Evolutionary conservation across 257 asterid species (phyloP).

Genomic region (Nicotiana undulata): DNA sequence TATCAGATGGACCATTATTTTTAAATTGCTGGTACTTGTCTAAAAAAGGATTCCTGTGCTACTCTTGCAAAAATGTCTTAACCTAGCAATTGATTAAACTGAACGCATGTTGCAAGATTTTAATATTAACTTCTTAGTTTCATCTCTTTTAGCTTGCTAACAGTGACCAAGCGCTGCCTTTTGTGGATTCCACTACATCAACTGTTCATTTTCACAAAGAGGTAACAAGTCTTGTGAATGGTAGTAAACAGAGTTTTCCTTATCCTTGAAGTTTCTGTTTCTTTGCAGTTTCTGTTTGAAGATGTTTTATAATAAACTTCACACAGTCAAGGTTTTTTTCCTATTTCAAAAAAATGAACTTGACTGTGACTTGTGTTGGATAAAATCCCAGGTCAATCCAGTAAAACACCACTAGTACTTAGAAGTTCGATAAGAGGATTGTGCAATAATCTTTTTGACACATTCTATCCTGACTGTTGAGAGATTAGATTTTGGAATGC

Average conservation of each 20-base stretch:
- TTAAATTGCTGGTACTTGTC: neutral
- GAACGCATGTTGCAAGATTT: neutral
- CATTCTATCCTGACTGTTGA: neutral
- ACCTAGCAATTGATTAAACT: neutral
- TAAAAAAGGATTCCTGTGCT: neutral
- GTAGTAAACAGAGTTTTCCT: neutral
- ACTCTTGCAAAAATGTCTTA: neutral
- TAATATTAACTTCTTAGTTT: neutral
- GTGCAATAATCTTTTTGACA: neutral
- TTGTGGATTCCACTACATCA: neutral
- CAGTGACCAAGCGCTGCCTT: neutral
- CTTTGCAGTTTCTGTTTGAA: neutral
- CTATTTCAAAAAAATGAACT: no score
- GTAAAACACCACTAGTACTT: neutral
- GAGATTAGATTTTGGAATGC: neutral
- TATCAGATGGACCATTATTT: neutral
- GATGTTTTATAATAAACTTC: neutral
- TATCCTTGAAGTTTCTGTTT: neutral
- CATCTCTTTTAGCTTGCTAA: neutral
- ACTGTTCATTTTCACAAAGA: constrained; percentile 1
- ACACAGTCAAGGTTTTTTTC: no score
- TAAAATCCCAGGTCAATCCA: neutral
- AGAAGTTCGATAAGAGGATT: no score
- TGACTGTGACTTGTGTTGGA: neutral
- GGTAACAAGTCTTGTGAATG: neutral